Evolutionary conservation across 345 rosid genomes (phyloP).

Genomic region (Trapa bicornis): DNA sequence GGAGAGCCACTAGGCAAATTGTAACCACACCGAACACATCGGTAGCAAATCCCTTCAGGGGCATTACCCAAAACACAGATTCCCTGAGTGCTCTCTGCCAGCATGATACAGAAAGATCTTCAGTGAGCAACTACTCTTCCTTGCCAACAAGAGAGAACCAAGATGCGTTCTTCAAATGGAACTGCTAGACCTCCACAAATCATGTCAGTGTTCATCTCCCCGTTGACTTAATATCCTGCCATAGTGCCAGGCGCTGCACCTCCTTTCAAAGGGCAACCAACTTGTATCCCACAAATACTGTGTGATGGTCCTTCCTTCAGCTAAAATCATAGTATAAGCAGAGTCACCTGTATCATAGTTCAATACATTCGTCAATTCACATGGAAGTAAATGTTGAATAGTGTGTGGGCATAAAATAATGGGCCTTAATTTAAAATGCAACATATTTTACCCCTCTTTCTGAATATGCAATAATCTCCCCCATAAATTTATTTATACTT

Average conservation of each 20-base stretch:
- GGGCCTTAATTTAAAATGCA: neutral
- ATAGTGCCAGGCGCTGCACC: neutral
- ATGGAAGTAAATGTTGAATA: neutral
- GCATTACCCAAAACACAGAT: conserved; percentile 97
- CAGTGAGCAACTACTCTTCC: conserved; percentile 23
- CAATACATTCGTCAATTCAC: neutral
- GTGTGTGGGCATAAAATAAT: neutral
- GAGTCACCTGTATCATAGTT: neutral
- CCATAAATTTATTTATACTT: neutral
- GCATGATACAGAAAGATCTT: conserved; percentile 78
- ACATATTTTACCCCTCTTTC: neutral
- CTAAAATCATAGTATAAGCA: neutral
- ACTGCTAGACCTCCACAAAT: conserved; percentile 3
- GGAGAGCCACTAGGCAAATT: conserved; percentile 66
- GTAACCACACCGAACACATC: conserved; percentile 98
- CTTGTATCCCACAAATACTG: neutral
- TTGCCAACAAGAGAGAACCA: conserved; percentile 21
- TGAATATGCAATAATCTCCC: no score
- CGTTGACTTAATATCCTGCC: neutral
- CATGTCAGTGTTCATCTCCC: neutral
- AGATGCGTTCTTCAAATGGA: conserved; percentile 9
- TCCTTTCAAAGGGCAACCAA: neutral
- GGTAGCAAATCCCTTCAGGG: conserved; percentile 88
- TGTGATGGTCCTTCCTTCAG: neutral
- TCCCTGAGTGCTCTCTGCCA: conserved; percentile 99